Conservation (phyloP, 169 alveolate genomes). For the Plasmodium billcollinsi region DNA sequence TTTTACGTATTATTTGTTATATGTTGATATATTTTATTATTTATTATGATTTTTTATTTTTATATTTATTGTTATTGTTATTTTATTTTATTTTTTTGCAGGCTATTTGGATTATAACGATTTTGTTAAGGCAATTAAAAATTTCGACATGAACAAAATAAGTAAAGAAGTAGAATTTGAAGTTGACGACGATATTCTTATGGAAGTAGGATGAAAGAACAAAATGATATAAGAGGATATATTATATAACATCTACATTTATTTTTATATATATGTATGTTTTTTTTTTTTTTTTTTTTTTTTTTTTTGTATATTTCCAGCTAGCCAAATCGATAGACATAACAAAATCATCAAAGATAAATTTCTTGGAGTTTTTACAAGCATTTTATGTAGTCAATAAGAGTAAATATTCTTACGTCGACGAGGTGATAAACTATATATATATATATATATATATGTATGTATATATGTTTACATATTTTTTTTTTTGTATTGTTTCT, state of each 20-base stretch:
- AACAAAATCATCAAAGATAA: conserved; percentile 86
- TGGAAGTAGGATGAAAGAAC: conserved; percentile 42
- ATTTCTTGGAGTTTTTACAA: conserved; percentile 89
- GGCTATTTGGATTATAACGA: conserved; percentile 88
- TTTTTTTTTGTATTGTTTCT: neutral
- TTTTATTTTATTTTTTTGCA: conserved; percentile 19
- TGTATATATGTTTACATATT: neutral
- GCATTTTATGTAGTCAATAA: conserved; percentile 91
- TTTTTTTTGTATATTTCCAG: conserved; percentile 60
- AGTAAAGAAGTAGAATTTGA: conserved; percentile 88
- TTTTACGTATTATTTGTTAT: neutral
- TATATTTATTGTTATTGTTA: neutral
- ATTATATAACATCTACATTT: neutral
- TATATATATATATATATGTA: neutral
- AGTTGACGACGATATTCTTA: conserved; percentile 84
- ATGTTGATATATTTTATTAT: neutral
- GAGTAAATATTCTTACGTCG: conserved; percentile 87
- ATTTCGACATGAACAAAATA: conserved; percentile 85
- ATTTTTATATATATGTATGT: neutral
- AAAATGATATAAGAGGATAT: neutral
- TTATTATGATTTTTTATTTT: no score
- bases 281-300: conserved; percentile 1
- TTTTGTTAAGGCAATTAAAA: conserved; percentile 86
- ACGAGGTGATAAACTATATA: conserved; percentile 81
- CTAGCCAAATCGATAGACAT: conserved; percentile 89